Base-by-base conservation (phyloP, 148 eudicot species). In the Camellia sinensis region DNA sequence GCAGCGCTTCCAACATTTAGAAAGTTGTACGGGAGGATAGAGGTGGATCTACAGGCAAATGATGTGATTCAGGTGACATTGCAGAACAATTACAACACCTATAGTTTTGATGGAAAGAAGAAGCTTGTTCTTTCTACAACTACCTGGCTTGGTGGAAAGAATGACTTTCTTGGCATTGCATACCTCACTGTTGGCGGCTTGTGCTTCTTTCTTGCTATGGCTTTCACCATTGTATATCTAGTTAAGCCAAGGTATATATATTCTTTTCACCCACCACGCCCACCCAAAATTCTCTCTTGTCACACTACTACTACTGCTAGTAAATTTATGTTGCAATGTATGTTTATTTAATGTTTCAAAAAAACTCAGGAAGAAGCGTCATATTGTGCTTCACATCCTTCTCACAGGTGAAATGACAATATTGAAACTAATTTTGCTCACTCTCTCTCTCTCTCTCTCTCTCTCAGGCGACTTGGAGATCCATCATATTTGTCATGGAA, bases 1-100 rank as follows among this genome's bases (percentile, higher is more conserved):
- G 97, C 97, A 14, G 98, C 98, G 74, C 97, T 95, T 81, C 97
- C 98, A n/a, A 95, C 97, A 45, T 95, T 95, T 76, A 92, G 98
- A 82, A 95, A 95, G 86, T 76, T 95, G 76, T 93, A 93, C 57
- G 98, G 97, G 71, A 95, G 83, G 79, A 91, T 95, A 73, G 94
- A 95, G 81, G 81, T 79, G 81, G 92, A 93, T 81, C 89, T 95
- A 77, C 57, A 87, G 43, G 81, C 70, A 50, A 83, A 82, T 29
- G 93, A 90, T 46, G 41, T 53, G 6, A 91, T 95, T 71, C 6
- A 73, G 1, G 98, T 95, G 82, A 82, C 78, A 14, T 60, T 95
- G 83, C 37, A 82, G 62, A 95, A 93, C 86, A 71, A 80, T 75
- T 95, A 95, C 75, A 93, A 95, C 80, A 93, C 98, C 8, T 95